Percentiles rank a stretch among this genome's conserved stretches.
phyloP scores from a whole-genome alignment of 345 rosid genomes.

The Eucalyptus sp. region DNA sequence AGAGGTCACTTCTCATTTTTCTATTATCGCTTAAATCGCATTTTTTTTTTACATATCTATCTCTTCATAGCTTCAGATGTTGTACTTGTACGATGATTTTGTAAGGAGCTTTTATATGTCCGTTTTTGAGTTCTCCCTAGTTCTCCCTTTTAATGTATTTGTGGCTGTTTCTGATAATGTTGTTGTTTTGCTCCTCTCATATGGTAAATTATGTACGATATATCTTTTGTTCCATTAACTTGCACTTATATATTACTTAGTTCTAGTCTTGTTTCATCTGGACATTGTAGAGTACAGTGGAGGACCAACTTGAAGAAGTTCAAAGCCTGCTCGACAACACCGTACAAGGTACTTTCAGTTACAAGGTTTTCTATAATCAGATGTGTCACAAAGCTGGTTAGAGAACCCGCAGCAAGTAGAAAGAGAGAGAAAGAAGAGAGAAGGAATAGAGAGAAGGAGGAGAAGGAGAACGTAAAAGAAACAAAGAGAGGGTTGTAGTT shows the following conservation, averaged over 20 bases:
- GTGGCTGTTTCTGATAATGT: background rate
- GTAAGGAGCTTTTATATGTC: background rate
- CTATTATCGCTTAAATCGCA: background rate
- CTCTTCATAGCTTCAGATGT: background rate
- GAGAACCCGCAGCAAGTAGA: too few relatives aligned
- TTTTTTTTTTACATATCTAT: background rate
- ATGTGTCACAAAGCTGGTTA: too few relatives aligned
- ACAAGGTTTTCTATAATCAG: background rate
- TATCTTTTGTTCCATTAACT: background rate
- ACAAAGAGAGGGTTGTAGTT: too few relatives aligned
- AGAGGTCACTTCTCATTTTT: background rate
- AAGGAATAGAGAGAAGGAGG: too few relatives aligned
- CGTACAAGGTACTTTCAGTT: slow-evolving; percentile 52
- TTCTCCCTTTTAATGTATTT: background rate
- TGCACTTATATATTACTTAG: background rate
- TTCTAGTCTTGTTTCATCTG: slow-evolving; percentile 10
- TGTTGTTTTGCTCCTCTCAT: background rate
- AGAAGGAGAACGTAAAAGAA: too few relatives aligned
- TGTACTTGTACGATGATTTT: background rate
- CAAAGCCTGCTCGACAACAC: slow-evolving; percentile 75
- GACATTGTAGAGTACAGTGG: slow-evolving; percentile 41
- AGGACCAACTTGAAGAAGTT: slow-evolving; percentile 42
- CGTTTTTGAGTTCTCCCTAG: background rate
- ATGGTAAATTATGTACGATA: background rate
- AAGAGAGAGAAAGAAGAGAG: too few relatives aligned